A percentile compares a stretch with the other conserved stretches of the same genome.
Conservation (phyloP, 352 stramenopile genomes). For the Phytopythium chamaehyphon region DNA sequence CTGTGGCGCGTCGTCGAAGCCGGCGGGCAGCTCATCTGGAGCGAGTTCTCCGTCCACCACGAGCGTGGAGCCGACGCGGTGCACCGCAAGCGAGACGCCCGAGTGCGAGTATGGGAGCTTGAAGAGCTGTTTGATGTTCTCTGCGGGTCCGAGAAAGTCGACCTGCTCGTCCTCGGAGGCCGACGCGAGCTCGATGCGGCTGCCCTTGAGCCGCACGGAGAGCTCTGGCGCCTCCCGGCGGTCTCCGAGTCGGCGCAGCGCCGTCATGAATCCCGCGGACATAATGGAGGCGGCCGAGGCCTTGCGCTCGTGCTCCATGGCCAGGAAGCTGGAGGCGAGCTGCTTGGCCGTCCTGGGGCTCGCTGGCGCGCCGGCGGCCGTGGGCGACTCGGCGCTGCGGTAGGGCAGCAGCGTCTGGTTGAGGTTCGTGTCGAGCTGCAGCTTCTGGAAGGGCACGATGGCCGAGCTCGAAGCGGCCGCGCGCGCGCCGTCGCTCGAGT, state of each 20-base stretch:
- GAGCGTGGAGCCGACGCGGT: conserved; percentile 72
- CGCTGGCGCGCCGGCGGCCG: conserved; percentile 6
- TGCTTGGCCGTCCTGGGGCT: conserved; percentile 27
- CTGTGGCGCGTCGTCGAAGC: conserved; percentile 58
- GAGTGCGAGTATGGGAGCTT: conserved; percentile 82
- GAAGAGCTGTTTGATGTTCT: conserved; percentile 87
- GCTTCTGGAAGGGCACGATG: conserved; percentile 80
- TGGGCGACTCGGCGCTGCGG: conserved; percentile 8
- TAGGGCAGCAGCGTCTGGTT: conserved; percentile 65
- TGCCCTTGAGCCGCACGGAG: conserved; percentile 60
- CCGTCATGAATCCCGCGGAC: conserved; percentile 68
- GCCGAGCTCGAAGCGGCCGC: conserved; percentile 27
- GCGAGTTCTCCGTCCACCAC: conserved; percentile 80
- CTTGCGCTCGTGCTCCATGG: conserved; percentile 18
- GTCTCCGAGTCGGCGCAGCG: conserved; percentile 44
- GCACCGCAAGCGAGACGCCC: conserved; percentile 74
- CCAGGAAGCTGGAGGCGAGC: conserved; percentile 30
- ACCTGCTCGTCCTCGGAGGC: conserved; percentile 61
- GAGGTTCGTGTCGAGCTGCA: conserved; percentile 74
- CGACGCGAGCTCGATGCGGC: conserved; percentile 66
- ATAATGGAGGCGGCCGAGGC: conserved; percentile 25
- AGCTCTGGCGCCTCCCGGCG: conserved; percentile 38
- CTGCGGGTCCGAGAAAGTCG: conserved; percentile 74
- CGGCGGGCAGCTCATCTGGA: conserved; percentile 55
- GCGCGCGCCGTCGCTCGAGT: conserved; percentile 9